A percentile compares a stretch with the other conserved stretches of the same genome.
phyloP scores from a whole-genome alignment of 2,329 filamentous ascomycete genomes.

The Talaromyces pinophilus region DNA sequence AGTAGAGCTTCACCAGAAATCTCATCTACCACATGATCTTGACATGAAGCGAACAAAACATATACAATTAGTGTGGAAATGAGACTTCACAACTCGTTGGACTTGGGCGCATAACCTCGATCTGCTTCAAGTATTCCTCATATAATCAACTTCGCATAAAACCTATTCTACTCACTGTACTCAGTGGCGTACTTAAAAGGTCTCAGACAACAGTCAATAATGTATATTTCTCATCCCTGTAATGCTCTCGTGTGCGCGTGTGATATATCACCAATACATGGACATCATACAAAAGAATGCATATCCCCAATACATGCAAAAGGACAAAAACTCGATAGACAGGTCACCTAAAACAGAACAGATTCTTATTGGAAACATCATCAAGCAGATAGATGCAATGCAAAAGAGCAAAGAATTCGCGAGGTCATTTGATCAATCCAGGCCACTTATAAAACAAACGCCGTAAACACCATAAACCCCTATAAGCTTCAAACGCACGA shows the following conservation, averaged over 20 bases:
- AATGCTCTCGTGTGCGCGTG: conserved; percentile 6
- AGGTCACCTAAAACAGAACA: background rate
- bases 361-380: conserved; percentile 8
- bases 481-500: conserved; percentile 1
- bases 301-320: conserved; percentile 13
- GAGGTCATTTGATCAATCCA: background rate
- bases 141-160: background rate
- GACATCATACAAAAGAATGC: conserved; percentile 4
- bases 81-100: background rate
- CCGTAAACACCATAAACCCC: conserved; percentile 9
- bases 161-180: background rate
- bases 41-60: no score
- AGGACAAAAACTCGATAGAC: conserved; percentile 3
- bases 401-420: background rate
- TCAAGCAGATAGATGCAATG: conserved; percentile 15
- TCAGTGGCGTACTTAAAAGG: background rate
- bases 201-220: background rate
- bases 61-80: background rate
- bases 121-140: background rate
- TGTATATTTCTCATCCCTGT: background rate
- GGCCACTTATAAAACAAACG: conserved; percentile 9
- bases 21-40: background rate
- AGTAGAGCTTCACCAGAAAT: background rate
- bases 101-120: background rate
- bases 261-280: conserved; percentile 2